These are phyloP conservation scores for Psilocybe tampanensis DNA, from an alignment of 768 basidiomycete species.

Conservation along the genomic window DNA sequence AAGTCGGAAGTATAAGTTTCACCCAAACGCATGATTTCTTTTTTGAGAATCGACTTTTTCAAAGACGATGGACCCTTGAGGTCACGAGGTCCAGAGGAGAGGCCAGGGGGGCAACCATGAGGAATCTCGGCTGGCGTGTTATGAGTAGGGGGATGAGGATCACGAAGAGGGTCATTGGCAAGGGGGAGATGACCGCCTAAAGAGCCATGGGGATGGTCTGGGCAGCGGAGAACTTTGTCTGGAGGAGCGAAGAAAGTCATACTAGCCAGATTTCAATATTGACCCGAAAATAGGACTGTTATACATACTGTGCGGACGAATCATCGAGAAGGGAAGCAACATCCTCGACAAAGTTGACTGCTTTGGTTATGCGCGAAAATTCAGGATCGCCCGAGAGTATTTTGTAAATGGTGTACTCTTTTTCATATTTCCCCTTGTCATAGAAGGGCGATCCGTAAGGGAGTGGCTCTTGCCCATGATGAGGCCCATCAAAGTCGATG, in stretches of 20 bases:
- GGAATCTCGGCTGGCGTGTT: not conserved
- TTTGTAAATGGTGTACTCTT: constrained; percentile 22
- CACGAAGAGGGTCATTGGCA: too few relatives aligned
- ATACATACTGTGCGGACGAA: constrained; percentile 33
- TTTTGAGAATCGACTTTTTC: not conserved
- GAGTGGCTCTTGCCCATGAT: constrained; percentile 10
- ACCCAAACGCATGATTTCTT: constrained; percentile 6
- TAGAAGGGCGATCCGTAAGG: not conserved
- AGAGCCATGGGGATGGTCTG: constrained; percentile 16
- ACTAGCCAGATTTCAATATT: constrained; percentile 25
- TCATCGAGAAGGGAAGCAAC: constrained; percentile 41
- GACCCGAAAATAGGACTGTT: not conserved
- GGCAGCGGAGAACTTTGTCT: constrained; percentile 41
- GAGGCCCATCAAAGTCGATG: not conserved
- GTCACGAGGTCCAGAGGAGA: not conserved
- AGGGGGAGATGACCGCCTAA: not conserved
- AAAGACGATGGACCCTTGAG: not conserved
- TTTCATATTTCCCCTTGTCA: not conserved
- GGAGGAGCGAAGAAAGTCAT: constrained; percentile 58
- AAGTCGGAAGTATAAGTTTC: constrained; percentile 29
- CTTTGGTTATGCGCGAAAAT: constrained; percentile 42
- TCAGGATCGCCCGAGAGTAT: constrained; percentile 21
- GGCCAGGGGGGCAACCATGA: not conserved
- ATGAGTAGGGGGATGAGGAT: constrained; percentile 5
- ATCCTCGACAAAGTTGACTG: constrained; percentile 41